Evolutionary conservation across 176 grass and related monocot genomes (phyloP), one percentile per base, ranked within the genome.

Genomic region (Alloteropsis semialata): DNA sequence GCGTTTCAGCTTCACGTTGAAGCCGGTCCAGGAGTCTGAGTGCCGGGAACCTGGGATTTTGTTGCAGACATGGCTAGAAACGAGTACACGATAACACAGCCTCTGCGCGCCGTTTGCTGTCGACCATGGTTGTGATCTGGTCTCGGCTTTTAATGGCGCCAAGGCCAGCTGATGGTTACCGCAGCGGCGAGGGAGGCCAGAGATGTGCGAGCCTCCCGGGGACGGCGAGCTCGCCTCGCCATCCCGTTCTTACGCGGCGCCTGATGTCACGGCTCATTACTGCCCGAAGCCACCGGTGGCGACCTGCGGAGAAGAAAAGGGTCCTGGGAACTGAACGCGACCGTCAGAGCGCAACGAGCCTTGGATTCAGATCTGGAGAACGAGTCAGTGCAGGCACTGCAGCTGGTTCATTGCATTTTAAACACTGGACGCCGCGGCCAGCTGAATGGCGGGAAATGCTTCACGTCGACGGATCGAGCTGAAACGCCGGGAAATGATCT

Each of bases 401-500:
- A 30, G 13, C 6, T 8, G 64, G 64, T 90, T 90, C 72, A 82
- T 4, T 66, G 88, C 22, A 78, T 72, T 66, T 29, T 11, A 22
- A 66, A 74, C 41, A 29, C 1, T 14, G 55, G 21, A 51, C 0
- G 28, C 5, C 22, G 45, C 19, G 59, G 36, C 4, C 19, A 50
- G 17, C 83, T 80, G 83, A 73, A 77, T 78, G 83, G 65, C 88
- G 65, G 72, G 83, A 78, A 82, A 58, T 4, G 78, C 56, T 77
- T 90, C 73, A 34, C 73, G 88, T 90, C 65, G 83, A 65, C 83
- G 43, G 49, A 21, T 5, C 16, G 16, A 17, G 64, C 44, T 27
- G 76, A 67, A 43, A 46, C 13, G 15, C 46, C 49, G 4, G 39
- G 82, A 84, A 43, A 60, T n/a, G 81, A 72, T 58, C 65, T 65